Base-by-base conservation (phyloP, 2,329 filamentous ascomycete species). In the Trichophyton equinum region DNA sequence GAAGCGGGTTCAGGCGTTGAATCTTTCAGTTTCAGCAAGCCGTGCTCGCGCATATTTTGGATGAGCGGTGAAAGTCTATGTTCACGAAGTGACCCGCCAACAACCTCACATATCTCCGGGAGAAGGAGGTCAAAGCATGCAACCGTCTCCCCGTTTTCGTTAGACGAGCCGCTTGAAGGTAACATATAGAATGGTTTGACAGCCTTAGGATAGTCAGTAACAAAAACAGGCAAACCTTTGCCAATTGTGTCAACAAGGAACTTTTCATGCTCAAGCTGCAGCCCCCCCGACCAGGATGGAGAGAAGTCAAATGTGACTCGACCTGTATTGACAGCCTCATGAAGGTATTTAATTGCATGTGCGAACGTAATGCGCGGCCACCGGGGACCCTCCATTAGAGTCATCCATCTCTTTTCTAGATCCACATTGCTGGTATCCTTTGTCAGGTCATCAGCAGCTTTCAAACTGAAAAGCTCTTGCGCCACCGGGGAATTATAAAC, bases 161-260 rank as follows among this genome's bases (percentile, higher is more conserved):
- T 58, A 5, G 60, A 68, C 57, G 60, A 58, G 18, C 18, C 40
- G 11, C 49, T 38, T 1, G 82, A 82, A 15, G 84, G 82, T 1
- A 82, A 74, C 88, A 91, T 91, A 74, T 91, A 99, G 75, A 97
- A 99, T 9, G 92, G 89, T 75, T 99, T 99, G 72, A 94, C 85
- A 56, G 80, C 78, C 65, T 83, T 83, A n/a, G 94, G 94, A 71
- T 96, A 99, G 72, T 96, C 81, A 13, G 91, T 97, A 65, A 99
- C 85, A 71, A 97, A 97, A 51, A 97, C 80, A 6, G 94, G 94
- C 1, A 76, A 75, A 18, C 80, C 79, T 56, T 81, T 76, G 65
- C 85, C 85, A 51, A 92, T 70, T 27, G 77, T 77, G 59, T 83
- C 79, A 56, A 94, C 91, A 60, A 99, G 81, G 71, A 85, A 96